Base-by-base conservation (phyloP, 2,329 filamentous ascomycete genomes). In the Pseudovirgaria hyperparasitica region DNA sequence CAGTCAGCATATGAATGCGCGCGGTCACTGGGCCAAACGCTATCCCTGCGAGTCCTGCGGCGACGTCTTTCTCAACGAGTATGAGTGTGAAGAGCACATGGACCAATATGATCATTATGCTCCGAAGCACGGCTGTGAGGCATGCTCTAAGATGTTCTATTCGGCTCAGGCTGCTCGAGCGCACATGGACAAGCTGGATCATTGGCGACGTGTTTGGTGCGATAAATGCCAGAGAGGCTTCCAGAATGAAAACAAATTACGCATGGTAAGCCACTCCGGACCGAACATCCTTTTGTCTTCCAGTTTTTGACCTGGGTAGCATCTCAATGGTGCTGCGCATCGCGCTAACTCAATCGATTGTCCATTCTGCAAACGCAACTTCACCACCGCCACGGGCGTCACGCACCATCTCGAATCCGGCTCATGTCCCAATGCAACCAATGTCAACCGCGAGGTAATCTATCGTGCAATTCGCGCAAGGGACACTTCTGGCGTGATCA, bases 381-480 rank as follows among this genome's bases (percentile, higher is more conserved):
- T 57, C 33, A 49, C 58, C 7, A 62, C 63, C 0, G 67, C 70
- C 2, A 67, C 63, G 1, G 72, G 69, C 4, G 36, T 76, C 4
- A 41, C 53, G 1, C 56, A 72, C 40, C 69, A 78, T 34, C 46
- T 77, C 1, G 73, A 78, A 35, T 48, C 39, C 1, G 63, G 64
- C n/a, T 46, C 54, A 1, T 78, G 72, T 27, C 57, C 58, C 0
- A 44, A 45, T 0, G 64, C 66, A 0, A 48, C 42, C 0, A 28
- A 36, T 3, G 22, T 73, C 2, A 60, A 66, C 39, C 62, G 65
- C 7, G 58, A 68, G 7, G 45, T 35, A 3, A 54, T 76, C 4
- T 63, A 64, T 42, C 34, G 41, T 0, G 41, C 57, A 8, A 46
- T 75, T 6, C 57, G 58, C 2, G 31, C 40, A 9, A 51, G 55